These are phyloP conservation scores for Stentor coeruleus DNA, from an alignment of 73 alveolate genomes.

Conservation along the genomic window DNA sequence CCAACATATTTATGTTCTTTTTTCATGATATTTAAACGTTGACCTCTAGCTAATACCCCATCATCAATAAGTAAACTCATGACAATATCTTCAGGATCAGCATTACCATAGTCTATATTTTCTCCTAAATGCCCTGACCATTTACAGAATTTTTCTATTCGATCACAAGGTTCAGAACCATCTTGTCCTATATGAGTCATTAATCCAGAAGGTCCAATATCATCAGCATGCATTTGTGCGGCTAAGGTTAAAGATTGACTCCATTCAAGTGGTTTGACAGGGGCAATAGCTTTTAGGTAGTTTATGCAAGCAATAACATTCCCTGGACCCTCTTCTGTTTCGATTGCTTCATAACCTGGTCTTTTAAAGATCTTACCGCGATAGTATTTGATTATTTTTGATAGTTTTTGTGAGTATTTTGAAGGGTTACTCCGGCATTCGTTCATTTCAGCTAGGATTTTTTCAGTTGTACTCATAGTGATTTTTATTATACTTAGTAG, in stretches of 20 bases:
- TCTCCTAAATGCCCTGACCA: constrained; percentile 53
- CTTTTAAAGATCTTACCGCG: constrained; percentile 30
- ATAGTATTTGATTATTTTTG: too few species aligned
- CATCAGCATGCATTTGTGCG: constrained; percentile 66
- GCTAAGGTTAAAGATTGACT: constrained; percentile 51
- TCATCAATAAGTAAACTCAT: constrained; percentile 51
- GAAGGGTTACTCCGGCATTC: too few species aligned
- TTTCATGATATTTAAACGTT: constrained; percentile 45
- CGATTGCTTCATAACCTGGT: constrained; percentile 39
- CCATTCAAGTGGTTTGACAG: constrained; percentile 40
- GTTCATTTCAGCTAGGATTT: too few species aligned
- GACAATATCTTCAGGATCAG: constrained; percentile 42
- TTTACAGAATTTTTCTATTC: constrained; percentile 49
- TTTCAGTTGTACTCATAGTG: too few species aligned
- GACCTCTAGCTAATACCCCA: constrained; percentile 82
- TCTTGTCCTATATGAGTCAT: constrained; percentile 67
- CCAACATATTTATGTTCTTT: constrained; percentile 43
- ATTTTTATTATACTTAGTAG: too few species aligned
- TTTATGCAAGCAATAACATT: constrained; percentile 39
- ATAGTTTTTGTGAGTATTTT: too few species aligned
- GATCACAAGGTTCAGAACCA: constrained; percentile 51
- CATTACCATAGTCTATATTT: constrained; percentile 46
- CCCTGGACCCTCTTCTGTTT: constrained; percentile 42
- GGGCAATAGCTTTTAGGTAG: constrained; percentile 48
- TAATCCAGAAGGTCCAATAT: constrained; percentile 71